Evolutionary conservation across 768 basidiomycete genomes (phyloP).

Genomic region (Leucosporidium creatinivorum): DNA sequence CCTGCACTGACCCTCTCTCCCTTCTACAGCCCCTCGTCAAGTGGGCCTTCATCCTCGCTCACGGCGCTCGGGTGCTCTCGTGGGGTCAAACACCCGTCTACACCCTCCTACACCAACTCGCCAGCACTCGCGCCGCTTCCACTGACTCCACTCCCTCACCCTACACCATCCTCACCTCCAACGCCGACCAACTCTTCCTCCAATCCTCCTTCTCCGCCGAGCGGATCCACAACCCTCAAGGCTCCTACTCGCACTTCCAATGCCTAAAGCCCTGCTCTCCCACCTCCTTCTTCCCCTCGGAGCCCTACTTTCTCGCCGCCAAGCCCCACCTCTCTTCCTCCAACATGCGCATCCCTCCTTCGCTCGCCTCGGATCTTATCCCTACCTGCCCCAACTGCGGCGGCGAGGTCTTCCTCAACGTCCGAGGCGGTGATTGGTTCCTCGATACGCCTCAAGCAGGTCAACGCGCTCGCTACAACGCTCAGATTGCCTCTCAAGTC

Average conservation of each 20-base stretch:
- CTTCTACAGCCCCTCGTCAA: slow-evolving; percentile 1
- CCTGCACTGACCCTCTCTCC: background rate
- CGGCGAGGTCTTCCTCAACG: slow-evolving; percentile 6
- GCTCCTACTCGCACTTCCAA: slow-evolving; percentile 7
- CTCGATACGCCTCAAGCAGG: slow-evolving; percentile 2
- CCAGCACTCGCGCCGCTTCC: background rate
- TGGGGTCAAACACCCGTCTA: slow-evolving; percentile 5
- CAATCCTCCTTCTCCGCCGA: background rate
- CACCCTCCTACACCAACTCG: background rate
- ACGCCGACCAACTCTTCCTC: slow-evolving; percentile 8
- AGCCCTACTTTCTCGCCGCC: background rate
- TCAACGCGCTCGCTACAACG: background rate
- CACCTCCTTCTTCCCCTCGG: background rate
- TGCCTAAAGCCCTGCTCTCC: background rate
- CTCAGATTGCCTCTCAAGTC: background rate
- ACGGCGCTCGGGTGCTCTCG: background rate
- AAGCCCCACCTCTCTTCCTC: background rate
- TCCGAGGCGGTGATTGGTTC: slow-evolving; percentile 2
- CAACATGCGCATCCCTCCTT: slow-evolving; percentile 7
- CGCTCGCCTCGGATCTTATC: background rate
- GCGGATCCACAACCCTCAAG: background rate
- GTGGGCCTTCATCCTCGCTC: slow-evolving; percentile 9
- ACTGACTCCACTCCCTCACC: background rate
- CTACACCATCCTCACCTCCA: slow-evolving; percentile 11
- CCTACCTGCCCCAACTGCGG: slow-evolving; percentile 4